A percentile compares a stretch with the other conserved stretches of the same genome.
Evolutionary conservation across 1,284 basidiomycete species (phyloP).

Genomic region (Malassezia equina): DNA sequence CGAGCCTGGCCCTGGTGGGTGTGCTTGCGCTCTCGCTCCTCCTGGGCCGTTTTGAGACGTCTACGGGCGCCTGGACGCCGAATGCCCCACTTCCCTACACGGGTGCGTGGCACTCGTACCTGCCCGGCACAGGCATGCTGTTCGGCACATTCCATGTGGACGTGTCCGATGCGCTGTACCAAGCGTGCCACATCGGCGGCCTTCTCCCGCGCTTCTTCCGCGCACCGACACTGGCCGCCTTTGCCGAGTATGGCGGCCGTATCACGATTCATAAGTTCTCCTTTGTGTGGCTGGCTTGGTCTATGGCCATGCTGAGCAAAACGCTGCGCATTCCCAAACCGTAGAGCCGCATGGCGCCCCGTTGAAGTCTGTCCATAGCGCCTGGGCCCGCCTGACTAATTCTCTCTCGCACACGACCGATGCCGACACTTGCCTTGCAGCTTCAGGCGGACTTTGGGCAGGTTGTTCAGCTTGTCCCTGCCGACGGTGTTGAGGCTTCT

Average conservation of each 20-base stretch:
- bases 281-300: slow-evolving; percentile 38
- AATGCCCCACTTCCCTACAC: slow-evolving; percentile 19
- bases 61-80: slow-evolving; percentile 24
- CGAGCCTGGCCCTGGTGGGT: slow-evolving; percentile 69
- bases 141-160: slow-evolving; percentile 31
- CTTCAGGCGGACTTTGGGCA: slow-evolving; percentile 35
- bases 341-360: slow-evolving; percentile 7
- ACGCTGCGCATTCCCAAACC: slow-evolving; percentile 46
- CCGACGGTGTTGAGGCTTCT: slow-evolving; percentile 28
- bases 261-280: slow-evolving; percentile 33
- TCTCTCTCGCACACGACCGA: slow-evolving; percentile 5
- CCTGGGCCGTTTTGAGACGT: slow-evolving; percentile 53
- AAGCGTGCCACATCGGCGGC: slow-evolving; percentile 11
- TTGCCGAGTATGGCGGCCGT: slow-evolving; percentile 17
- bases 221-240: not conserved
- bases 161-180: slow-evolving; percentile 14
- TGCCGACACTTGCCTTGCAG: slow-evolving; percentile 30
- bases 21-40: slow-evolving; percentile 72
- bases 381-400: not conserved
- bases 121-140: slow-evolving; percentile 21
- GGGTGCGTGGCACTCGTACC: slow-evolving; percentile 21
- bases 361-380: not conserved
- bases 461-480: slow-evolving; percentile 31
- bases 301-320: slow-evolving; percentile 42
- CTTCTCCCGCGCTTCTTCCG: not conserved